These are phyloP conservation scores for Penicillium cosmopolitanum DNA, from an alignment of 495 filamentous ascomycete genomes.

Conservation along the genomic window DNA sequence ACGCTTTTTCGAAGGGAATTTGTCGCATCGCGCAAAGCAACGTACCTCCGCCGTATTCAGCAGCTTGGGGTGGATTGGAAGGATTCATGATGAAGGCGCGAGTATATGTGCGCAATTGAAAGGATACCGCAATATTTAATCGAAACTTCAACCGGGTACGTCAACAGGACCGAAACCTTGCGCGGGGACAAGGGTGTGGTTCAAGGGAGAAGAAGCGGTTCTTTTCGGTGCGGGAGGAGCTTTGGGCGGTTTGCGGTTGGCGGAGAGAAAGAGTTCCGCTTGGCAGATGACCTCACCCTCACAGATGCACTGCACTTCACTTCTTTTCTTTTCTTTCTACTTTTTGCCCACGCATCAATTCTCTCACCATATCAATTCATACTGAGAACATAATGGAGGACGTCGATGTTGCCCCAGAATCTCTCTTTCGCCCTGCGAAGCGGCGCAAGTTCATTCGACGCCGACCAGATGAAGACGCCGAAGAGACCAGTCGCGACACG, in stretches of 20 bases:
- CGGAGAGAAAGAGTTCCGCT: conserved; percentile 21
- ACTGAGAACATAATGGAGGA: conserved; percentile 11
- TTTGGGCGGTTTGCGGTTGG: conserved; percentile 26
- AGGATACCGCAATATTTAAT: background rate
- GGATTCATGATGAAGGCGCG: conserved; percentile 43
- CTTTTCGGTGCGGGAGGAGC: conserved; percentile 34
- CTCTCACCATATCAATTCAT: background rate
- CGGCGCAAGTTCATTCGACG: conserved; percentile 76
- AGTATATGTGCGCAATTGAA: background rate
- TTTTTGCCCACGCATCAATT: background rate
- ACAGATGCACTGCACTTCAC: background rate
- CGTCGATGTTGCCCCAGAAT: conserved; percentile 22
- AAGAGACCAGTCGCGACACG: conserved; percentile 23
- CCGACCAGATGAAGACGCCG: conserved; percentile 41
- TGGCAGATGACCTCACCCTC: conserved; percentile 32
- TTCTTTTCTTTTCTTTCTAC: conserved; percentile 3
- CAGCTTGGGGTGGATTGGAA: conserved; percentile 61
- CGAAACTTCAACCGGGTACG: background rate
- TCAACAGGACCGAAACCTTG: conserved; percentile 20
- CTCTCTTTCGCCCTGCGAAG: conserved; percentile 69
- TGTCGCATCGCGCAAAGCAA: conserved; percentile 29
- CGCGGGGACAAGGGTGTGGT: conserved; percentile 17
- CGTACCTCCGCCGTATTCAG: conserved; percentile 83
- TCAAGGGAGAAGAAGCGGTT: conserved; percentile 18
- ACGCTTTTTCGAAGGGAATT: background rate